Evolutionary conservation across 2,329 filamentous ascomycete genomes (phyloP), one percentile per base, ranked within the genome.

Genomic region (Colletotrichum navitas): DNA sequence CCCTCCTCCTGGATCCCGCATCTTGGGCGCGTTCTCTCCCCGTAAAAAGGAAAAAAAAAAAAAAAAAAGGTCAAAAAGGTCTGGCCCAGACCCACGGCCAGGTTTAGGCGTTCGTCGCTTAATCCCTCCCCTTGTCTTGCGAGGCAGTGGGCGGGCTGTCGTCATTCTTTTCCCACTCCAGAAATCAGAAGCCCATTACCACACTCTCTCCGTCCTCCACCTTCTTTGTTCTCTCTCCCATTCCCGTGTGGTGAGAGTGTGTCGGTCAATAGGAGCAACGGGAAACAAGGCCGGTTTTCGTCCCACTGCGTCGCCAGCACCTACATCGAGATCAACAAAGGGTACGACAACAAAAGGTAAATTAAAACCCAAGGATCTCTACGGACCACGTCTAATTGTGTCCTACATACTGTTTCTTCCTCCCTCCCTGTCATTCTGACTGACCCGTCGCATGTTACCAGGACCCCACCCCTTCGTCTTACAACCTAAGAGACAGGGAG

Each of bases 141-240:
- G 41, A 58, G 55, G 55, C 55, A 26, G n/a, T 18, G 36, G 26
- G 51, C 45, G 21, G 43, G 21, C 43, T 69, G 66, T 72, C 69
- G 69, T 72, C 69, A 72, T 72, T 63, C 59, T 68, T 60, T 60
- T 71, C 59, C 65, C 52, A 68, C 43, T 60, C 59, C 12, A 45
- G 43, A 45, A 45, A n/a, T 21, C 21, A 45, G 43, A 45, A 45
- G 11, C 21, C 43, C 43, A 47, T 47, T 10, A 24, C 45, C 21
- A 12, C 43, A n/a, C 65, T 32, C 51, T 52, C n/a, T 52, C 47
- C 21, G 21, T 32, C 49, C 7, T n/a, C 26, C 36, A 29, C 39
- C 24, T 49, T 68, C 54, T 68, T 68, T 63, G 26, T 43, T 59
- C 58, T 43, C 36, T 21, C 36, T 24, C 51, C 24, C 7, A 26